Percentiles rank a stretch among this genome's conserved stretches.
Conservation (phyloP, 352 stramenopile genomes). For the Chrysophaeum taylorii region DNA sequence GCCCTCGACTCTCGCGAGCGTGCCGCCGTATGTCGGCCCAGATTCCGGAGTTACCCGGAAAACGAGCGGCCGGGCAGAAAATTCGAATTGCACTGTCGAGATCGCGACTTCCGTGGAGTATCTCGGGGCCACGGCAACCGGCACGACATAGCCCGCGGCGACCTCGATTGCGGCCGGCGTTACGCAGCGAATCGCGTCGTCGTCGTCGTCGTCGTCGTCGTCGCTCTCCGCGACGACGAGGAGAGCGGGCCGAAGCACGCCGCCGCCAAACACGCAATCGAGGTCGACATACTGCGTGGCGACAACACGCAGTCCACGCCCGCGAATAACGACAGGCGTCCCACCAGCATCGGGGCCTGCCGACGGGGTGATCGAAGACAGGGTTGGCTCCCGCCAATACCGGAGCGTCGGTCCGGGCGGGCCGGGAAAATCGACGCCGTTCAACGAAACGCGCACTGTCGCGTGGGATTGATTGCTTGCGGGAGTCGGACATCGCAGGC, state of each 20-base stretch:
- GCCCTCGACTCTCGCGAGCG: background rate
- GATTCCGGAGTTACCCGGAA: background rate
- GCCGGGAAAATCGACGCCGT: conserved; percentile 21
- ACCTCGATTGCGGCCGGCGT: background rate
- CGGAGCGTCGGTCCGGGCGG: background rate
- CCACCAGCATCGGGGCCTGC: conserved; percentile 18
- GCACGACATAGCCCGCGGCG: background rate
- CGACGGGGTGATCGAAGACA: background rate
- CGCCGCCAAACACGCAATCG: conserved; percentile 10
- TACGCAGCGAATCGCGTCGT: background rate
- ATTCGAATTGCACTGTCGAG: background rate
- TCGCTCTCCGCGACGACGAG: background rate
- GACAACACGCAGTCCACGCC: background rate
- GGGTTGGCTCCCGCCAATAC: conserved; percentile 4
- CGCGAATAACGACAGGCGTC: background rate
- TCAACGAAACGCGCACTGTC: conserved; percentile 15
- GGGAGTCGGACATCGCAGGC: conserved; percentile 20
- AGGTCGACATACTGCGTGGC: background rate
- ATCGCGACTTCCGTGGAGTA: background rate
- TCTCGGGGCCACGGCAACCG: background rate
- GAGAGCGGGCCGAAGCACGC: no score
- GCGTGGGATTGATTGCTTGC: background rate
- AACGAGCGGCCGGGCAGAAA: background rate
- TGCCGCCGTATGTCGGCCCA: background rate
- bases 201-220: background rate